Percentiles rank a stretch among this genome's conserved stretches.
These are phyloP conservation scores for Endotrypanum monterogeii DNA, from an alignment of 208 protist species.

Conservation along the genomic window DNA sequence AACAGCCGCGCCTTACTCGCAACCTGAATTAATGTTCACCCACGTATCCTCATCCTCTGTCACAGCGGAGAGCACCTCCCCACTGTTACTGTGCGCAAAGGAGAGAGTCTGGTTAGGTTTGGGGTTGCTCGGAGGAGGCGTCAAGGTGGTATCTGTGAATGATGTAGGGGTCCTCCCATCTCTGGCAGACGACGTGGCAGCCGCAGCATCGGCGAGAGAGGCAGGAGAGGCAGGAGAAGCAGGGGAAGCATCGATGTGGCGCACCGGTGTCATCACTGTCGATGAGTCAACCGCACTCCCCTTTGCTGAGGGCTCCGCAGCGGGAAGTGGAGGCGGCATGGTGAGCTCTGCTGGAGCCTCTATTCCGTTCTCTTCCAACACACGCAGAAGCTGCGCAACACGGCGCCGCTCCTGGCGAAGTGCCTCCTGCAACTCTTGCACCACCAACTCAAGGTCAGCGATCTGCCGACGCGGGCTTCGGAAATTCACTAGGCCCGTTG, in stretches of 20 bases:
- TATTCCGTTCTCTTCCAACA: constrained; percentile 35
- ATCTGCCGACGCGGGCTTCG: constrained; percentile 26
- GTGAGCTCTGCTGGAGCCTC: constrained; percentile 20
- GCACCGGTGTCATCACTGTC: neutral
- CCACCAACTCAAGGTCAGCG: constrained; percentile 45
- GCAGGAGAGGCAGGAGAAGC: too few species aligned
- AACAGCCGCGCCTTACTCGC: neutral
- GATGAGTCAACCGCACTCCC: neutral
- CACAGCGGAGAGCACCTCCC: constrained; percentile 12
- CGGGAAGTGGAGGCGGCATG: neutral
- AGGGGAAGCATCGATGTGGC: neutral
- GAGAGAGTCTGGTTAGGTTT: neutral
- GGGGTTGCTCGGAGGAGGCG: neutral
- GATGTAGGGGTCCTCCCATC: neutral
- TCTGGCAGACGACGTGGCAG: neutral
- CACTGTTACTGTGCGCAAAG: neutral
- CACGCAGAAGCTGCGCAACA: constrained; percentile 30
- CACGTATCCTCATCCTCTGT: constrained; percentile 29
- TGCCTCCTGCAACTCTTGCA: constrained; percentile 65
- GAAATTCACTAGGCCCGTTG: constrained; percentile 10
- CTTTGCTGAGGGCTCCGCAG: constrained; percentile 1
- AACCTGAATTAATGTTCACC: constrained; percentile 14
- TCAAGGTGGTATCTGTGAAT: neutral
- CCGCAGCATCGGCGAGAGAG: neutral
- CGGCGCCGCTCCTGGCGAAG: constrained; percentile 41